Base-by-base conservation (phyloP, 169 alveolate species). In the Babesia caballi region DNA sequence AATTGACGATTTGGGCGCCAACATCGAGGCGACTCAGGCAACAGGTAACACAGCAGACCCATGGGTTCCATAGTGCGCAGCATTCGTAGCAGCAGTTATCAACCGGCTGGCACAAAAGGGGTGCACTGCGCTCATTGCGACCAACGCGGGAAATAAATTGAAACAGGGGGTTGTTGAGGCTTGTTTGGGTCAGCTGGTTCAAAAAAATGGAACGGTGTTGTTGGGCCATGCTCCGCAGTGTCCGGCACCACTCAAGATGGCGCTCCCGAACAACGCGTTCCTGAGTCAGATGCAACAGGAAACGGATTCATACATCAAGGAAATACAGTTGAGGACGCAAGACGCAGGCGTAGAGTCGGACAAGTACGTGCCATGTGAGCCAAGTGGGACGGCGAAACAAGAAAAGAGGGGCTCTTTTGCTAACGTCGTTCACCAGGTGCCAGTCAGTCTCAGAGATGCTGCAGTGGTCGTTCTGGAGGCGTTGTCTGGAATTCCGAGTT, bases 1-100 rank as follows among this genome's bases (percentile, higher is more conserved):
- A 0, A 51, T 51, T 6, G 76, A 66, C 38, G 51, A 66, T 15
- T 52, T 61, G 23, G 71, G 71, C 17, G 14, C 71, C 3, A 21
- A 61, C 35, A 0, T 61, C 27, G 38, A 28, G 9, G 71, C 15
- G n/a, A 12, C 58, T 1, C 40, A 61, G 12, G 71, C 46, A 42
- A 61, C 35, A 61, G 71, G 71, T 61, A 33, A 3, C 19, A 4
- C 15, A 27, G 3, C 3, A 7, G 25, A 7, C 9, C 67, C 27
- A n/a, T 46, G 4, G n/a, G 44, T 7, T 0, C 3, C 7, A 4
- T 35, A 5, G 14, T 66, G 33, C 44, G 49, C 72, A 46, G 72
- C 60, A 0, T 46, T 61, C 19, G 41, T 32, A 0, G 21, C 72
- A 17, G 21, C 11, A 0, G 72, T 66, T 21, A 19, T 51, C 0